These are phyloP conservation scores for Echium plantagineum DNA, from an alignment of 257 asterid genomes.

Conservation along the genomic window DNA sequence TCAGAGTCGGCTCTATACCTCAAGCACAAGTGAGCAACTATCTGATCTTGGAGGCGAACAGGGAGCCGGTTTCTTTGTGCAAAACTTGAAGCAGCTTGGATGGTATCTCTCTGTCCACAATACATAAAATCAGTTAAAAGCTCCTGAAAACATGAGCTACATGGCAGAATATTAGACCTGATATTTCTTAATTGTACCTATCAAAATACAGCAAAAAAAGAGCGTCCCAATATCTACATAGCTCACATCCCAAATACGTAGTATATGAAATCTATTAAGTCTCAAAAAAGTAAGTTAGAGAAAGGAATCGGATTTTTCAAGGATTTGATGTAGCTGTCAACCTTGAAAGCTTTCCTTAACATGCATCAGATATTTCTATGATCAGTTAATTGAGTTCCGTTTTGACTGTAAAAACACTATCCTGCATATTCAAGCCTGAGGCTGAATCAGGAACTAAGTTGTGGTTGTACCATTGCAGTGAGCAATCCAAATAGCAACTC, in stretches of 20 bases:
- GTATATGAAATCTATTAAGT: not conserved
- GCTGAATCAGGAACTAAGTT: not conserved
- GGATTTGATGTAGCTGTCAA: not conserved
- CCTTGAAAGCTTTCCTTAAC: not conserved
- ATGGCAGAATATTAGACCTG: not conserved
- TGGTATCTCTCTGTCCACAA: constrained; percentile 46
- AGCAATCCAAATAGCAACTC: constrained; percentile 16
- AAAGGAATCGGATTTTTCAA: not conserved
- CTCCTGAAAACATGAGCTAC: not conserved
- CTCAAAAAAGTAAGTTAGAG: not conserved
- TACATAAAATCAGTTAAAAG: not conserved
- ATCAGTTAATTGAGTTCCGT: not conserved
- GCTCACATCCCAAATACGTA: not conserved
- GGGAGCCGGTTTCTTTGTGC: constrained; percentile 66
- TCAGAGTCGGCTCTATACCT: constrained; percentile 73
- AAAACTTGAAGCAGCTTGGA: constrained; percentile 65
- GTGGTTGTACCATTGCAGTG: not conserved
- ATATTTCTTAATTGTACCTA: not conserved
- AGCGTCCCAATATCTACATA: not conserved
- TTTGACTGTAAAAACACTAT: not conserved
- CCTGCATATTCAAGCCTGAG: too few species aligned
- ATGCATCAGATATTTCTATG: not conserved
- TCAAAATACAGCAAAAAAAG: not conserved
- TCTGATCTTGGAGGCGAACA: constrained; percentile 60
- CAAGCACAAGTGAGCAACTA: constrained; percentile 71